Base-by-base conservation (phyloP, 352 stramenopile species). In the Halophytophthora polymorphica region DNA sequence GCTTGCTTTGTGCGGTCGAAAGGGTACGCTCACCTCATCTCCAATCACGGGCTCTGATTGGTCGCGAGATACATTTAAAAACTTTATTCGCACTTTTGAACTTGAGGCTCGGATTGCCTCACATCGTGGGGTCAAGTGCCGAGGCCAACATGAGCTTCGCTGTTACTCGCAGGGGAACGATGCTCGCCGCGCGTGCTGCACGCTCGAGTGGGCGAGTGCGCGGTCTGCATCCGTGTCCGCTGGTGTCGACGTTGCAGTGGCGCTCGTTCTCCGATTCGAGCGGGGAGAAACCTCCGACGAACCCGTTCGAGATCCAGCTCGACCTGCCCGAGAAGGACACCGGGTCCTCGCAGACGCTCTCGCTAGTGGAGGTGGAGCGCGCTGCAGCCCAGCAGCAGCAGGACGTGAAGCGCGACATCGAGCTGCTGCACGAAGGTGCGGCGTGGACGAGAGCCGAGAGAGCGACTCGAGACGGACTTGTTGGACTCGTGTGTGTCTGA, bases 301-400 rank as follows among this genome's bases (percentile, higher is more conserved):
- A 82, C 40, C 74, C 64, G 35, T 83, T 86, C 45, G 74, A 86
- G 42, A 80, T 83, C 46, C 58, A 82, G 25, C 65, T 86, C 42
- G 76, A 50, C 31, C 57, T 28, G 41, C 45, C 48, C 37, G 50
- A 48, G 36, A 48, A 44, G 14, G 19, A 42, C n/a, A 22, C 38
- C 17, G 45, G 40, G 28, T 52, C 53, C 17, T 37, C 21, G 3
- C 45, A 57, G 14, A 58, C 51, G 35, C n/a, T 58, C 11, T 51
- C 47, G 2, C 21, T 64, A 25, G 46, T 38, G 12, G 50, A 70
- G 17, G 46, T 56, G 3, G 56, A 59, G 17, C 56, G 42, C 1
- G 43, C 64, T 21, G 51, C 49, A 18, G 48, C 60, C 13, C 29
- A 53, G 28, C 53, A 79, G 13, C 39, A 64, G 31, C 34, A 45